Evolutionary conservation across 2,329 filamentous ascomycete genomes (phyloP).

Genomic region (Hirsutella minnesotensis): DNA sequence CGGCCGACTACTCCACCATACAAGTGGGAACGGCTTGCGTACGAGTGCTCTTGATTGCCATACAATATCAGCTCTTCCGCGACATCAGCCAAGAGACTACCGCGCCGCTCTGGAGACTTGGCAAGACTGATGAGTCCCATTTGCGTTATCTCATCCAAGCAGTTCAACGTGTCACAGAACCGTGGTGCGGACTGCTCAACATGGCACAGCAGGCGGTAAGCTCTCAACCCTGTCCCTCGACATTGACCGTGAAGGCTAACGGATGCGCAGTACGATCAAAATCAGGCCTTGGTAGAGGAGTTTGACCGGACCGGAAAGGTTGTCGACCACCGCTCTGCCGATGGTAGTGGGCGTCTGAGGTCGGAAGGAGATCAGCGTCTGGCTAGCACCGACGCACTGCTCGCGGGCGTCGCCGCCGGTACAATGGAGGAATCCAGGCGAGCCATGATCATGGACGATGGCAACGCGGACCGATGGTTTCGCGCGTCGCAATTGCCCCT

Average conservation of each 20-base stretch:
- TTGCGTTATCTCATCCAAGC: conserved; percentile 20
- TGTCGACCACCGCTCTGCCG: conserved; percentile 10
- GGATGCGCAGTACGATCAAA: conserved; percentile 14
- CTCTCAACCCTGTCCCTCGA: not conserved
- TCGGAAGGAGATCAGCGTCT: conserved; percentile 8
- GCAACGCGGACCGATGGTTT: conserved; percentile 2
- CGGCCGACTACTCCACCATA: conserved; percentile 19
- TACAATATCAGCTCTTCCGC: conserved; percentile 22
- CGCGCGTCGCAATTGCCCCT: conserved; percentile 4
- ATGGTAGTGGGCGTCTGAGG: conserved; percentile 5
- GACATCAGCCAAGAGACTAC: conserved; percentile 23
- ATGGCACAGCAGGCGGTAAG: conserved; percentile 17
- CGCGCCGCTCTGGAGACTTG: conserved; percentile 22
- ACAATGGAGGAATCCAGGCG: conserved; percentile 8
- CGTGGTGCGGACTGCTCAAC: conserved; percentile 17
- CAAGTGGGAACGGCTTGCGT: conserved; percentile 18
- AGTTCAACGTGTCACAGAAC: conserved; percentile 20
- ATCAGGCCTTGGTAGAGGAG: conserved; percentile 16
- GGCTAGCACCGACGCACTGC: conserved; percentile 14
- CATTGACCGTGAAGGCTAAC: conserved; percentile 2
- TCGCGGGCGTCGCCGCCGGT: conserved; percentile 13
- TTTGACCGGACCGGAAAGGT: conserved; percentile 18
- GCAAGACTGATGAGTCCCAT: conserved; percentile 17
- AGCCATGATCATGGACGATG: not conserved
- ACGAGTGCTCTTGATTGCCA: conserved; percentile 21